These are phyloP conservation scores for Wickerhamomyces strasburgensis DNA, from an alignment of 805 yeast genomes.

Conservation along the genomic window DNA sequence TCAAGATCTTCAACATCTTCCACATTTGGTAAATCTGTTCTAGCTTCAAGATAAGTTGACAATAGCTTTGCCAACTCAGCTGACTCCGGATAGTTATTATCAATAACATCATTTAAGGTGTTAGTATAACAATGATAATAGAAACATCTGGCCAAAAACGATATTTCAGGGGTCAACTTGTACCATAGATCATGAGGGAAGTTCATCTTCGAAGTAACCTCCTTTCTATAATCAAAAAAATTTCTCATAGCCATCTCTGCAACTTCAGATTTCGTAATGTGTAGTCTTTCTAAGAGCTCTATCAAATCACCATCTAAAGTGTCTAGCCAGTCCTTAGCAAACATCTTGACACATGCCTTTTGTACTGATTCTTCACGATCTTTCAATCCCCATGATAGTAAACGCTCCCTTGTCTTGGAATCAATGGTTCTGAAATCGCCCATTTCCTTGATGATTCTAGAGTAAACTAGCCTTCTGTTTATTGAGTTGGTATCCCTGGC, in stretches of 20 bases:
- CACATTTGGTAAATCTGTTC: constrained; percentile 27
- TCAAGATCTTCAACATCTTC: constrained; percentile 56
- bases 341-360: constrained; percentile 65
- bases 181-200: constrained; percentile 69
- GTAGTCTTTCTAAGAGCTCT: constrained; percentile 65
- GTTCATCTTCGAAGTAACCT: constrained; percentile 51
- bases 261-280: constrained; percentile 60
- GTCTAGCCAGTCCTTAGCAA: constrained; percentile 69
- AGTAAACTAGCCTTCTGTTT: constrained; percentile 68
- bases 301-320: constrained; percentile 63
- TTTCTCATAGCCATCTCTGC: constrained; percentile 64
- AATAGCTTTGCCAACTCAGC: constrained; percentile 60
- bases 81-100: constrained; percentile 73
- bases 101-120: constrained; percentile 49
- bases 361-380: constrained; percentile 78
- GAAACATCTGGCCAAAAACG: constrained; percentile 65
- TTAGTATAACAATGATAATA: constrained; percentile 59
- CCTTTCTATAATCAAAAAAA: constrained; percentile 58
- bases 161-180: constrained; percentile 65
- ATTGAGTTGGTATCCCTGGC: constrained; percentile 74
- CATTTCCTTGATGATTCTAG: constrained; percentile 61
- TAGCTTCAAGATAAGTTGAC: constrained; percentile 47
- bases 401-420: constrained; percentile 52
- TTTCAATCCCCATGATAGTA: constrained; percentile 79
- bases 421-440: constrained; percentile 57